Evolutionary conservation across 1,284 basidiomycete species (phyloP), one percentile per base, ranked within the genome.

Genomic region (Vanrija pseudolonga): DNA sequence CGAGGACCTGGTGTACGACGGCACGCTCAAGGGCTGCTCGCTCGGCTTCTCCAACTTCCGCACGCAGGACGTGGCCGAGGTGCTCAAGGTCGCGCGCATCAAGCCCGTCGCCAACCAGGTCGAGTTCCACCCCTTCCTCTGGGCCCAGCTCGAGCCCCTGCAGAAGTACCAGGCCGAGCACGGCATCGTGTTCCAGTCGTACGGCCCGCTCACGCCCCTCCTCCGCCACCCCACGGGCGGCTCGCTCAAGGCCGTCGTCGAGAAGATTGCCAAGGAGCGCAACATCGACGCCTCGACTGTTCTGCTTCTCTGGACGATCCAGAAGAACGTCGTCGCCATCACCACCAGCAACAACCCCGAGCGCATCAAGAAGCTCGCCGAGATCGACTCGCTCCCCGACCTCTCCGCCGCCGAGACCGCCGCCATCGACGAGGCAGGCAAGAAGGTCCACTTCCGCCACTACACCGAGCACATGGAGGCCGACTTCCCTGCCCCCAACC

Each of bases 101-200:
- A 68, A 81, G n/a, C 89, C 89, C 0, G 83, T 83, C 8, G 82
- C 86, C 6, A 90, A 92, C 69, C 59, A 85, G 85, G 81, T 89
- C 42, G 87, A 90, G 69, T 81, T 84, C 51, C 88, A 90, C 68
- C 87, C 88, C 12, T 87, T 88, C 67, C 76, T 89, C 24, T 84
- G 83, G 76, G 81, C 83, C 51, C 82, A 83, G 3, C 76, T 82
- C 3, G 76, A 81, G 50, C 80, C 84, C 0, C 78, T 86, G 32
- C 72, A 85, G 45, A 80, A 81, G 40, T 77, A 83, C 43, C 78
- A 83, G 63, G 75, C 79, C 61, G 72, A 85, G 62, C 77, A 86
- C 62, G 81, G 81, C 43, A 90, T 90, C 62, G 75, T 80, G 12
- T 80, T 82, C 11, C 81, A 82, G 23, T 84, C 87, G 0, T 91